A percentile compares a stretch with the other conserved stretches of the same genome.
Conservation (phyloP, 169 alveolate species). For the Cyclospora cayetanensis region DNA sequence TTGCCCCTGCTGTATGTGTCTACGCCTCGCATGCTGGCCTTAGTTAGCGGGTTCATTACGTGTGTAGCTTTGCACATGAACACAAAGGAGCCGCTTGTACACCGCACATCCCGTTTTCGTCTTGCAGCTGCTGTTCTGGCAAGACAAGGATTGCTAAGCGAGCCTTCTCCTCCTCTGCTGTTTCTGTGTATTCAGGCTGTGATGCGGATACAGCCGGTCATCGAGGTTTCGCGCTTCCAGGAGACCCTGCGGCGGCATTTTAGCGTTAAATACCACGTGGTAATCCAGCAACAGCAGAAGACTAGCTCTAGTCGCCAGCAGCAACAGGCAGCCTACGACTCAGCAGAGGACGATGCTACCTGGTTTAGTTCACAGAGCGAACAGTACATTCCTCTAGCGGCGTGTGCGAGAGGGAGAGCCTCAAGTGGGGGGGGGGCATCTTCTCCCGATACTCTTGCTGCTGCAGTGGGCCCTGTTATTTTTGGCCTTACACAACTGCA, state of each 20-base stretch:
- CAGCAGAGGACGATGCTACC: background rate
- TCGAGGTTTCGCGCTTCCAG: slow-evolving; percentile 44
- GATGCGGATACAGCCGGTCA: slow-evolving; percentile 55
- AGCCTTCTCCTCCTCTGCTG: too few relatives aligned
- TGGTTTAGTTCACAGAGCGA: background rate
- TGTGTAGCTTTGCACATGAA: too few relatives aligned
- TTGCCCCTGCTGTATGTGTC: background rate
- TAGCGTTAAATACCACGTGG: slow-evolving; percentile 30
- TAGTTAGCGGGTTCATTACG: too few relatives aligned
- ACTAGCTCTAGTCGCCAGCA: slow-evolving; percentile 19
- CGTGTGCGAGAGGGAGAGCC: background rate
- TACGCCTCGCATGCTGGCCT: too few relatives aligned
- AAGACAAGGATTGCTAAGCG: too few relatives aligned
- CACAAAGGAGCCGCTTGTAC: too few relatives aligned
- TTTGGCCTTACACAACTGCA: slow-evolving; percentile 45
- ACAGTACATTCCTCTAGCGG: slow-evolving; percentile 17
- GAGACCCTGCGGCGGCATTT: slow-evolving; percentile 16
- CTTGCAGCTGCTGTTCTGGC: too few relatives aligned
- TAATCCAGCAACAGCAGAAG: slow-evolving; percentile 46
- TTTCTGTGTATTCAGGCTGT: background rate
- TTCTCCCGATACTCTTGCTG: slow-evolving; percentile 1
- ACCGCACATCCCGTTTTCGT: too few relatives aligned
- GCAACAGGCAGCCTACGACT: background rate
- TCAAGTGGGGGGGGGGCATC: background rate
- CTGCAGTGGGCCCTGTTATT: slow-evolving; percentile 34